Conservation (phyloP, 257 asterid genomes). For the Nicotiana knightiana region DNA sequence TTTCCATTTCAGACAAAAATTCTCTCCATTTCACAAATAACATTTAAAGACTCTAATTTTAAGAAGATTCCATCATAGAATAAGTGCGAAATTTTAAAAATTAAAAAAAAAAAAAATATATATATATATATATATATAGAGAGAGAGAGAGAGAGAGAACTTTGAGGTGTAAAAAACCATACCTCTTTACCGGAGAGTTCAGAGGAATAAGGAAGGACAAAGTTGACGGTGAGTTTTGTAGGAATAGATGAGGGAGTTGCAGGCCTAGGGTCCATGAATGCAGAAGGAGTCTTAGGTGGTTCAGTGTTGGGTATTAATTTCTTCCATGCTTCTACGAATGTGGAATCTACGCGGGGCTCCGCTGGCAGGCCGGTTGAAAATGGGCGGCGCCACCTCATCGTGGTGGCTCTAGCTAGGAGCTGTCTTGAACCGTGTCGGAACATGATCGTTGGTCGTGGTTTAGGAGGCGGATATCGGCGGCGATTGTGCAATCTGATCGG, state of each 20-base stretch:
- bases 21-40: background rate
- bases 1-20: too few relatives aligned
- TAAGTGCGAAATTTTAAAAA: background rate
- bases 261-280: conserved; percentile 63
- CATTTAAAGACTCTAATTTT: background rate
- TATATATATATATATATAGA: too few relatives aligned
- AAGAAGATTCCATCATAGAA: background rate
- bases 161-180: background rate
- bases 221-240: conserved; percentile 74
- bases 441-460: conserved; percentile 26
- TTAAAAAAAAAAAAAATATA: background rate
- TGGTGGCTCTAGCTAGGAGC: conserved; percentile 39
- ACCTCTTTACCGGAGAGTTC: conserved; percentile 59
- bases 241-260: conserved; percentile 64
- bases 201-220: conserved; percentile 77
- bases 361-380: conserved; percentile 50
- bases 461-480: conserved; percentile 21
- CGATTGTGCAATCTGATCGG: background rate
- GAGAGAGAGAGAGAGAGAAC: background rate
- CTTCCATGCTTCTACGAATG: conserved; percentile 56
- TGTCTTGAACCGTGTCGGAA: conserved; percentile 44
- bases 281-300: conserved; percentile 60
- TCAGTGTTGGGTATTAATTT: conserved; percentile 51
- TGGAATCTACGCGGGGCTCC: conserved; percentile 52
- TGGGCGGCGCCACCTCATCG: conserved; percentile 54